Percentiles rank a stretch among this genome's conserved stretches.
These are phyloP conservation scores for Globisporangium iwayamae DNA, from an alignment of 352 stramenopile genomes.

Conservation along the genomic window DNA sequence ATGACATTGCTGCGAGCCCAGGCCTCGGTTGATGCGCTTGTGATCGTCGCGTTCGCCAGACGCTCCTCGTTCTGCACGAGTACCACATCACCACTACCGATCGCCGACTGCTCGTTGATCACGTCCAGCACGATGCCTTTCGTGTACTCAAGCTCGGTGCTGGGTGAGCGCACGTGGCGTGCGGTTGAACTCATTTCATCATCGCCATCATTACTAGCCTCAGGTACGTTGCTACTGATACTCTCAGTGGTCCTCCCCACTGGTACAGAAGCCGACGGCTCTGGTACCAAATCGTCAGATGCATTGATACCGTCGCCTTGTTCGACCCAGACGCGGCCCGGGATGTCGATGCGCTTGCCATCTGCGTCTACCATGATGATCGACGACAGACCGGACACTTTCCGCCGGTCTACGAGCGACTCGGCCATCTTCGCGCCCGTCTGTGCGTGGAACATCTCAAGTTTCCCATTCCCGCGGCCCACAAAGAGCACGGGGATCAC, in stretches of 20 bases:
- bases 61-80: slow-evolving; percentile 15
- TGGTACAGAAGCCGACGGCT: neutral
- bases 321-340: slow-evolving; percentile 34
- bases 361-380: slow-evolving; percentile 58
- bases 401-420: slow-evolving; percentile 46
- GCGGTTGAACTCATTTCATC: neutral
- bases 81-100: slow-evolving; percentile 9
- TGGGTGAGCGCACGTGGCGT: slow-evolving; percentile 10
- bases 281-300: slow-evolving; percentile 4
- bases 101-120: slow-evolving; percentile 9
- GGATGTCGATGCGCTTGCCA: slow-evolving; percentile 41
- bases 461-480: slow-evolving; percentile 55
- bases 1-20: slow-evolving; percentile 32
- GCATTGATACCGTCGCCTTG: slow-evolving; percentile 1
- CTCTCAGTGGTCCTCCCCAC: neutral
- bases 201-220: neutral
- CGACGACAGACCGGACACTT: slow-evolving; percentile 40
- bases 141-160: slow-evolving; percentile 26
- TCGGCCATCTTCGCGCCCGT: slow-evolving; percentile 66
- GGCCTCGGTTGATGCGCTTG: neutral
- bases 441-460: slow-evolving; percentile 76
- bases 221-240: neutral
- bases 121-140: slow-evolving; percentile 28
- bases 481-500: slow-evolving; percentile 65
- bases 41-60: neutral